These are phyloP conservation scores for Colletotrichum cordylinicola DNA, from an alignment of 2,329 filamentous ascomycete species.

Conservation along the genomic window DNA sequence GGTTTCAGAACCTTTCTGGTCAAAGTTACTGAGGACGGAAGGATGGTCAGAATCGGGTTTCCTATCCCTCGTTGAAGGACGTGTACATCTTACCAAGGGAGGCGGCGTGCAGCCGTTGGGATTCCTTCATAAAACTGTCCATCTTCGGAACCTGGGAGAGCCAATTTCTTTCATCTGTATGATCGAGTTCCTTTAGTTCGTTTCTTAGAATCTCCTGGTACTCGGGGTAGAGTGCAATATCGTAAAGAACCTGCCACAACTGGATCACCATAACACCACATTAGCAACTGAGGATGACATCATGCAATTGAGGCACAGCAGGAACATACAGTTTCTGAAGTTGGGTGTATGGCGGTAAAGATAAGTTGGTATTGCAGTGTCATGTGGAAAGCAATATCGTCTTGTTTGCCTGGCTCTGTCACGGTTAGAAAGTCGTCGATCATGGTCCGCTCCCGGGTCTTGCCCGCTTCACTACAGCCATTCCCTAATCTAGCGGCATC, in stretches of 20 bases:
- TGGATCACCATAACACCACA: background rate
- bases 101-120: background rate
- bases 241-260: constrained; percentile 1
- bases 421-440: background rate
- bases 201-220: background rate
- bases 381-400: background rate
- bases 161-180: background rate
- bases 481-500: background rate
- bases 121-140: constrained; percentile 11
- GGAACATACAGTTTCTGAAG: background rate
- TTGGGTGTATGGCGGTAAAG: background rate
- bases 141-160: background rate
- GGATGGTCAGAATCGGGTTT: background rate
- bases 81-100: background rate
- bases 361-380: background rate
- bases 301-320: background rate
- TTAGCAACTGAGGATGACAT: background rate
- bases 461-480: background rate
- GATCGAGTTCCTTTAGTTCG: background rate
- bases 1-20: background rate
- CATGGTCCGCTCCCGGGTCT: background rate
- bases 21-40: background rate
- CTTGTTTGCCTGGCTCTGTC: background rate
- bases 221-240: constrained; percentile 1
- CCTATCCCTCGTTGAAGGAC: background rate